Evolutionary conservation across 2,329 filamentous ascomycete genomes (phyloP).

Genomic region (Colletotrichum liriopes): DNA sequence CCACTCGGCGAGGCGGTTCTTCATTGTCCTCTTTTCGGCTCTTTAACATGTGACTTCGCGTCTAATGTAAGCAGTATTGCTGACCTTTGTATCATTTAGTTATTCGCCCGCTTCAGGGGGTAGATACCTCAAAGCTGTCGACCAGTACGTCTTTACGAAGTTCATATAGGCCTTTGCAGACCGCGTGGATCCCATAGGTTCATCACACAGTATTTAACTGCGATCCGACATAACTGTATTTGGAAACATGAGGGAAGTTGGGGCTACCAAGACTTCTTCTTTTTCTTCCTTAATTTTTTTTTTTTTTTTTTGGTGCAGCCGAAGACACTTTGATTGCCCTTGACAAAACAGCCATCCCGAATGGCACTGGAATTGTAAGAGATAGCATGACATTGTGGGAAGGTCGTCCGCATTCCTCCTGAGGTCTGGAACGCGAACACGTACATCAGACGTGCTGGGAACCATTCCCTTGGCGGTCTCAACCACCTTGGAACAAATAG

Average conservation of each 20-base stretch:
- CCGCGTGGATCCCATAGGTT: too few species aligned
- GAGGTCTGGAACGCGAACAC: not conserved
- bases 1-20: not conserved
- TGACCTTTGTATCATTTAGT: not conserved
- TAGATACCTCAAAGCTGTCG: not conserved
- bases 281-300: not conserved
- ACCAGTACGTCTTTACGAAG: not conserved
- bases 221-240: not conserved
- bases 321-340: not conserved
- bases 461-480: too few species aligned
- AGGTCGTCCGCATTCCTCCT: not conserved
- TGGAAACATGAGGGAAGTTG: not conserved
- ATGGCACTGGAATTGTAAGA: not conserved
- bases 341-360: not conserved
- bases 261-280: not conserved
- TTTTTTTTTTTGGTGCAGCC: too few species aligned
- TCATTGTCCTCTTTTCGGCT: not conserved
- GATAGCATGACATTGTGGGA: not conserved
- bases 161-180: not conserved
- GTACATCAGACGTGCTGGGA: not conserved
- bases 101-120: not conserved
- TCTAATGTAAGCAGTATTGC: not conserved
- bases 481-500: not conserved
- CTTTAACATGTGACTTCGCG: too few species aligned
- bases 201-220: too few species aligned